These are phyloP conservation scores for Cladophialophora yegresii DNA, from an alignment of 2,329 filamentous ascomycete genomes.

Conservation along the genomic window DNA sequence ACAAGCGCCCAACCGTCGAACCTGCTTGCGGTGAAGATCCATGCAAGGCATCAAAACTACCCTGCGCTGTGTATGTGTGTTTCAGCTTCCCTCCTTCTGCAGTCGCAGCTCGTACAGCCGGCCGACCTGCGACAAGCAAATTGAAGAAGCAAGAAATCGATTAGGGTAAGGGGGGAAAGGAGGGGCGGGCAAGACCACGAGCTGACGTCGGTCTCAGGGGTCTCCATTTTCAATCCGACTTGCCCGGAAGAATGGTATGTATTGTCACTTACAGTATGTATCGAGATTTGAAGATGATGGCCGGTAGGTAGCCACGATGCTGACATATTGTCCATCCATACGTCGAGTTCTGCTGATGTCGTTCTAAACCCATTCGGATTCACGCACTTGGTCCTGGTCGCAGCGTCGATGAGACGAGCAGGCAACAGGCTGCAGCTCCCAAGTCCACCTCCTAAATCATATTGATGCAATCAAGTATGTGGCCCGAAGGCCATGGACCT, in stretches of 20 bases:
- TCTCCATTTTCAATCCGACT: neutral
- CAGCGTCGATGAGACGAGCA: neutral
- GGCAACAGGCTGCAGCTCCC: neutral
- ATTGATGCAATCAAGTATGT: neutral
- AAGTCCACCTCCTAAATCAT: neutral
- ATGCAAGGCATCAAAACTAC: neutral
- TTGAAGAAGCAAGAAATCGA: neutral
- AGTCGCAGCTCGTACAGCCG: neutral
- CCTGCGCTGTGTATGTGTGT: neutral
- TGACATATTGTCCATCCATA: neutral
- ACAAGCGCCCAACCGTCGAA: neutral
- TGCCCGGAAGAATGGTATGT: neutral
- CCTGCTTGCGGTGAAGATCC: neutral
- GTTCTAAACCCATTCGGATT: neutral
- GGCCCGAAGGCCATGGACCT: neutral
- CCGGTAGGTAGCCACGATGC: neutral
- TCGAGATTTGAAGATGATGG: neutral
- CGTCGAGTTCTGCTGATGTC: constrained; percentile 1
- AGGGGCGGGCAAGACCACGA: neutral
- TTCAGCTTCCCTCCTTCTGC: neutral
- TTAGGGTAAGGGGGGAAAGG: neutral
- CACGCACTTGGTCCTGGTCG: neutral
- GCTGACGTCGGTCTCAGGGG: neutral
- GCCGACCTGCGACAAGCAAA: neutral
- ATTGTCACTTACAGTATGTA: constrained; percentile 6